Evolutionary conservation across 768 basidiomycete genomes (phyloP).

Genomic region (Infundibulicybe gibba): DNA sequence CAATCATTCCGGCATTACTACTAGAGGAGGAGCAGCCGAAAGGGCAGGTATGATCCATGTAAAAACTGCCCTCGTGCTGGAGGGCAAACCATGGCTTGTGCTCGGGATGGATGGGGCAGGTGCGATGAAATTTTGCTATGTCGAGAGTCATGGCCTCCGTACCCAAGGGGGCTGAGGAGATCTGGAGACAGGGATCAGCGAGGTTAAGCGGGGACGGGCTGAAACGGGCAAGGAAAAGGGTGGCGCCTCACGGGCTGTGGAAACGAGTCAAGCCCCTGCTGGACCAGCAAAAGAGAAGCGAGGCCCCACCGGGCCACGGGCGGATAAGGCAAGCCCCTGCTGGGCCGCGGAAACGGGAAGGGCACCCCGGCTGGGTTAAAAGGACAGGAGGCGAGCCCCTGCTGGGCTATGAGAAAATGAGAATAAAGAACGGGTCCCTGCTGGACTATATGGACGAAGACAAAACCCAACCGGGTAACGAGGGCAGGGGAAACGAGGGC

Average conservation of each 20-base stretch:
- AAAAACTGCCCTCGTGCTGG: constrained; percentile 18
- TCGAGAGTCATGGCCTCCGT: constrained; percentile 25
- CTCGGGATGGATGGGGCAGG: constrained; percentile 22
- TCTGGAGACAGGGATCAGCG: constrained; percentile 11
- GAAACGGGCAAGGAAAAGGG: background rate
- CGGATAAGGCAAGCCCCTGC: too few relatives aligned
- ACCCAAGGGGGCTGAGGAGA: constrained; percentile 22
- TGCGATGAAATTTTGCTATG: constrained; percentile 30
- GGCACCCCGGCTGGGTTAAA: too few relatives aligned
- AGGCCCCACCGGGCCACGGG: background rate
- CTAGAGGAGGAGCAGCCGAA: constrained; percentile 24
- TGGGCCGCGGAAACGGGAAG: too few relatives aligned
- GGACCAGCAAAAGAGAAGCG: too few relatives aligned
- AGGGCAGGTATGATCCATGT: constrained; percentile 25
- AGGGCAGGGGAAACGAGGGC: too few relatives aligned
- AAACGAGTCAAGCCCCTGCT: too few relatives aligned
- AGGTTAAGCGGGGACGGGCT: constrained; percentile 4
- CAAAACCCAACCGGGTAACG: too few relatives aligned
- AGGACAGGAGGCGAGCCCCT: too few relatives aligned
- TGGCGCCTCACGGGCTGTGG: background rate
- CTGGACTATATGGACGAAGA: too few relatives aligned
- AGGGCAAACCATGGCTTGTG: constrained; percentile 31
- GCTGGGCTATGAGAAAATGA: too few relatives aligned
- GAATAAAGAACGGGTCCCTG: too few relatives aligned
- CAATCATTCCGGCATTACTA: constrained; percentile 26